Evolutionary conservation across 192 early-diverging fungal genomes (phyloP).

Genomic region (Mortierella alpina): DNA sequence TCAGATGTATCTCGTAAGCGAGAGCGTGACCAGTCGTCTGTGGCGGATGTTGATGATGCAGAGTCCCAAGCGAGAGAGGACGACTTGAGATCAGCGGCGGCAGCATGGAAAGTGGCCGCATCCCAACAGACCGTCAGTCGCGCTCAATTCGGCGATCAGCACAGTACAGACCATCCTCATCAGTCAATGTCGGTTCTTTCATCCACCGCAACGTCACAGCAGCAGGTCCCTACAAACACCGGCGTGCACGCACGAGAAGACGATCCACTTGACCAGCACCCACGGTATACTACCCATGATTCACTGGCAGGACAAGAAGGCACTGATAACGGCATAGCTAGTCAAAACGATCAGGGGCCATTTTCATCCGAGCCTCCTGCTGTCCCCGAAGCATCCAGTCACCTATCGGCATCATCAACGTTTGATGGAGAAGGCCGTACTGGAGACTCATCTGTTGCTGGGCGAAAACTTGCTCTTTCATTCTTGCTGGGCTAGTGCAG

Average conservation of each 20-base stretch:
- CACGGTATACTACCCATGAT: too few relatives aligned
- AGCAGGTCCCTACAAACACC: too few relatives aligned
- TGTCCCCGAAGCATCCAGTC: too few relatives aligned
- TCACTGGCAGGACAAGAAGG: too few relatives aligned
- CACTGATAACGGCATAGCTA: too few relatives aligned
- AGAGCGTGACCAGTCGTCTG: neutral
- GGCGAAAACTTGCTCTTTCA: slow-evolving; percentile 31
- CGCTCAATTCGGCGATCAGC: neutral
- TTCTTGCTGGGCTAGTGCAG: slow-evolving; percentile 18
- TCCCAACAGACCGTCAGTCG: neutral
- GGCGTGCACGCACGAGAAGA: too few relatives aligned
- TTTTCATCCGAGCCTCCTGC: too few relatives aligned
- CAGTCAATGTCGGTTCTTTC: too few relatives aligned
- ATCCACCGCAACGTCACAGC: too few relatives aligned
- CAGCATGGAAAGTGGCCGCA: neutral
- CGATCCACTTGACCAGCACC: too few relatives aligned
- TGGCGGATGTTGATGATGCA: neutral
- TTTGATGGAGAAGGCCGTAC: neutral
- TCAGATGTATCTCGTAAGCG: neutral
- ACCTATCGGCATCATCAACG: neutral
- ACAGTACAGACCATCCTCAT: too few relatives aligned
- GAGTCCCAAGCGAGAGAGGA: slow-evolving; percentile 3
- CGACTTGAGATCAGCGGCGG: neutral
- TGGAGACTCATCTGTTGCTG: slow-evolving; percentile 3
- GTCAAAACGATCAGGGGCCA: too few relatives aligned